phyloP scores from a whole-genome alignment of 371 early-diverging fungal species.

The Mucor sp. region DNA sequence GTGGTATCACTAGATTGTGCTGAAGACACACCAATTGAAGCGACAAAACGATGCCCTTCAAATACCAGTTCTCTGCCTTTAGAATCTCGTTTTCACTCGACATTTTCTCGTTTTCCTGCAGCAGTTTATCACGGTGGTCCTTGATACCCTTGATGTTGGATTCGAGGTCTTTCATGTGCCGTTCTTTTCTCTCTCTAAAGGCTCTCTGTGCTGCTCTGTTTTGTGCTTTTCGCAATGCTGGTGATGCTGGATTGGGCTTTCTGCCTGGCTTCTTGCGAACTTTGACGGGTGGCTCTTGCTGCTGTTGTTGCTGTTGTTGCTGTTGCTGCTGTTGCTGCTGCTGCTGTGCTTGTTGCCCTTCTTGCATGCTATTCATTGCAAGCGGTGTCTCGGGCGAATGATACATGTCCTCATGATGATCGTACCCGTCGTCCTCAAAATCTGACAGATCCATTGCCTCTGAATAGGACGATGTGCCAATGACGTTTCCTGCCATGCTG shows the following conservation, averaged over 20 bases:
- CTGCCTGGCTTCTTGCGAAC: constrained; percentile 77
- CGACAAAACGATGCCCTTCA: constrained; percentile 48
- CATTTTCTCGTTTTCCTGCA: constrained; percentile 43
- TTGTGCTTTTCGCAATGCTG: constrained; percentile 75
- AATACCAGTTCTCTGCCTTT: constrained; percentile 58
- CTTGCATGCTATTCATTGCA: not conserved
- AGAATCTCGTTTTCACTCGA: constrained; percentile 48
- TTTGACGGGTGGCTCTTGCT: constrained; percentile 28
- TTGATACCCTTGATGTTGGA: constrained; percentile 58
- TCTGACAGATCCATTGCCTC: constrained; percentile 28
- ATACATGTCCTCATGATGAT: constrained; percentile 19
- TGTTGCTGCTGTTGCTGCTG: not conserved
- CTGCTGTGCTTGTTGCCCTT: not conserved
- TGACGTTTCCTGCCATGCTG: constrained; percentile 14
- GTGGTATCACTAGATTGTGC: constrained; percentile 32
- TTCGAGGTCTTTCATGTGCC: constrained; percentile 67
- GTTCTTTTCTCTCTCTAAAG: constrained; percentile 79
- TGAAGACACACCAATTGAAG: constrained; percentile 46
- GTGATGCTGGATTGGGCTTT: constrained; percentile 74
- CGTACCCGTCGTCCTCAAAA: constrained; percentile 17
- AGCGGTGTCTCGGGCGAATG: constrained; percentile 48
- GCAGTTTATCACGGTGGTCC: constrained; percentile 49
- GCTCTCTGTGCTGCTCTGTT: constrained; percentile 83
- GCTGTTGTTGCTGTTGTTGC: not conserved
- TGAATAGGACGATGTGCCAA: constrained; percentile 23